Evolutionary conservation across 106 monocot genomes (phyloP).

Genomic region (Chionographis japonica): DNA sequence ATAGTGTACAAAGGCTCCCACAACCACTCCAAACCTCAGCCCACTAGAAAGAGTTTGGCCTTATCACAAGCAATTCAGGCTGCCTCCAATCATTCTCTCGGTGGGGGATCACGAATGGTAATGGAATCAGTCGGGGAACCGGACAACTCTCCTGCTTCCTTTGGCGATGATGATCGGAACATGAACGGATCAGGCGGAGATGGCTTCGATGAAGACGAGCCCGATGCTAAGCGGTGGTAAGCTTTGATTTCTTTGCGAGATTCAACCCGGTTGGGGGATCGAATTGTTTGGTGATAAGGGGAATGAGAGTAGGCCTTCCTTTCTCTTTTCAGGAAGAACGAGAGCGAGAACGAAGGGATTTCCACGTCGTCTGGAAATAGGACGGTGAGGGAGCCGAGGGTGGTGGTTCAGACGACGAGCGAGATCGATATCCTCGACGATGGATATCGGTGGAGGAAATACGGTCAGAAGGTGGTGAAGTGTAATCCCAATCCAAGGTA

Average conservation of each 20-base stretch:
- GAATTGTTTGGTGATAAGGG: background rate
- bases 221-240: conserved; percentile 55
- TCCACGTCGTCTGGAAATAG: conserved; percentile 22
- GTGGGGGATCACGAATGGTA: background rate
- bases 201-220: conserved; percentile 40
- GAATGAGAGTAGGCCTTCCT: background rate
- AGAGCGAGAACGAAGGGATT: conserved; percentile 34
- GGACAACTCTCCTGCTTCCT: conserved; percentile 59
- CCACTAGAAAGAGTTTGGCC: conserved; percentile 36
- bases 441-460: conserved; percentile 68
- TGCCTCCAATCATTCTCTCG: conserved; percentile 16
- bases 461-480: conserved; percentile 73
- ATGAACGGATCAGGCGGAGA: conserved; percentile 16
- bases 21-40: conserved; percentile 57
- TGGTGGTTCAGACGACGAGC: conserved; percentile 61
- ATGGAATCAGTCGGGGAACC: conserved; percentile 26
- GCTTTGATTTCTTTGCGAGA: background rate
- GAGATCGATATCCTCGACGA: conserved; percentile 67
- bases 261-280: background rate
- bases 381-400: conserved; percentile 49
- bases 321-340: conserved; percentile 39
- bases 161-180: conserved; percentile 45
- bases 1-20: conserved; percentile 57
- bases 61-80: conserved; percentile 25
- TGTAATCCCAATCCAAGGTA: conserved; percentile 72